Conservation (phyloP, 1,284 basidiomycete species). For the Chondrostereum purpureum region DNA sequence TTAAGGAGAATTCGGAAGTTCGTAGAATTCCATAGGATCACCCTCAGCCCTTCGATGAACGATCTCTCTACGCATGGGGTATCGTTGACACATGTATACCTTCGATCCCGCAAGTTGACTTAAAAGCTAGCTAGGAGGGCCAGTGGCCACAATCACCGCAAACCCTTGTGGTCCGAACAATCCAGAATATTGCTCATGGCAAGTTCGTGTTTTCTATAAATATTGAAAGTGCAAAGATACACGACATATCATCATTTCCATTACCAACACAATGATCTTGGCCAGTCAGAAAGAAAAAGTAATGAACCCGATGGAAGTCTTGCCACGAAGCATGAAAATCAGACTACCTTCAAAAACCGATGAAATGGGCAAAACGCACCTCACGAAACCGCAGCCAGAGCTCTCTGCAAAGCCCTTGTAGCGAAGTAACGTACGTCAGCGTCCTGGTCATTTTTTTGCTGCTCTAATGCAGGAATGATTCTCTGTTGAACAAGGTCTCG, state of each 20-base stretch:
- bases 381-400: constrained; percentile 16
- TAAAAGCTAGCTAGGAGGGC: no score
- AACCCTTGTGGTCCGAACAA: no score
- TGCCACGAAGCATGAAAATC: neutral
- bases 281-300: neutral
- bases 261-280: neutral
- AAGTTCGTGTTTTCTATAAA: neutral
- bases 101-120: no score
- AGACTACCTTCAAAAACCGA: neutral
- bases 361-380: neutral
- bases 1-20: no score
- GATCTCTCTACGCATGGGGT: no score
- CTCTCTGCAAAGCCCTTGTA: constrained; percentile 62
- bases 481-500: constrained; percentile 67
- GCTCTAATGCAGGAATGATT: constrained; percentile 80
- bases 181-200: no score
- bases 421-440: constrained; percentile 94
- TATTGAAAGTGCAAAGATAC: neutral
- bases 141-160: no score
- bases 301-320: neutral
- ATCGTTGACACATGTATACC: no score
- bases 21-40: no score
- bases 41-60: no score
- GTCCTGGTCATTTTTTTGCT: constrained; percentile 86
- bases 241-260: constrained; percentile 1